Evolutionary conservation across 192 early-diverging fungal genomes (phyloP), one percentile per base, ranked within the genome.

Genomic region (Geranomyces variabilis): DNA sequence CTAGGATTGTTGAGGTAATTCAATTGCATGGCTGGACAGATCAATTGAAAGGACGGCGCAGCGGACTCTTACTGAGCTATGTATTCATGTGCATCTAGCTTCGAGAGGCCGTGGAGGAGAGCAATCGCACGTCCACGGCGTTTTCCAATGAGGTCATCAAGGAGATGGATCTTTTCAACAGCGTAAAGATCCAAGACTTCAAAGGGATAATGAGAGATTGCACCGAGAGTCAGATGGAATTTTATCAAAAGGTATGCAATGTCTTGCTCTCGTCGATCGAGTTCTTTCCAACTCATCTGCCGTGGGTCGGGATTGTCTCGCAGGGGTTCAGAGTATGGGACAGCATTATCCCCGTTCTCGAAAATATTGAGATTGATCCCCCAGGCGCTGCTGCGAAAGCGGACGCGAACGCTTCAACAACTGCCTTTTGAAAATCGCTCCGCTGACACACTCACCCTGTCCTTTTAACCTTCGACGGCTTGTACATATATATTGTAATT

Each of bases 161-260:
- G 63, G 96, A 98, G 75, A 90, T 90, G 65, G 89, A 93, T 48
- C 82, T 94, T 46, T 96, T 96, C 81, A 84, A 90, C 49, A 62
- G 77, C 19, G 82, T 91, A 78, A 97, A 96, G 79, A 80, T 88
- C 66, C 80, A 81, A 15, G 96, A 97, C 71, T 85, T 94, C 67
- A 93, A 93, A 74, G 83, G 87, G 24, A 85, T 86, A 22, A 77
- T 96, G 69, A 69, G 88, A 26, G 90, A 89, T 28, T 89, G 93
- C 77, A 88, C 89, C 7, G 84, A 90, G 7, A 85, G 90, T 24
- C 93, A 97, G 62, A 86, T 95, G 58, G 89, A 91, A 69, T 98
- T 92, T 65, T 93, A 90, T 75, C 79, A 93, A 68, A 85, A 93
- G 76, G 89, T 92, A 77, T 15, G 17, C n/a, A n/a, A n/a, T n/a